A percentile compares a stretch with the other conserved stretches of the same genome.
Evolutionary conservation across 2,329 filamentous ascomycete species (phyloP).

Genomic region (Thielaviopsis punctulata): DNA sequence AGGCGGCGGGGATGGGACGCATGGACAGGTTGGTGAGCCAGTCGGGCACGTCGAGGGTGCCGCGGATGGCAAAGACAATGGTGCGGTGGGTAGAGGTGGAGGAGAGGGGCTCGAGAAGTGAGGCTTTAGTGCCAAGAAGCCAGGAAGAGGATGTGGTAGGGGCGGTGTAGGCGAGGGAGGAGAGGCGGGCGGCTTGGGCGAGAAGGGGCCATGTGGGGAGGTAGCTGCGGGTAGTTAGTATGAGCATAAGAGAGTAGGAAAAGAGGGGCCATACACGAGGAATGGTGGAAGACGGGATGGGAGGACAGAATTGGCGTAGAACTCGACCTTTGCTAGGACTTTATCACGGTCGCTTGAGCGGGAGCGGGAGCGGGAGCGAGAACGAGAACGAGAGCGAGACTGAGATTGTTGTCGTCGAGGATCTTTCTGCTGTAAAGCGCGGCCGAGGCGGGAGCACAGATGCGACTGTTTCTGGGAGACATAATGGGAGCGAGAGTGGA

Average conservation of each 20-base stretch:
- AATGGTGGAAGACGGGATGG: conserved; percentile 50
- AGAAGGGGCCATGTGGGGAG: conserved; percentile 61
- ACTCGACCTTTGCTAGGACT: conserved; percentile 54
- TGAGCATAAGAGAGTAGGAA: background rate
- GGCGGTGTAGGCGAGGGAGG: conserved; percentile 56
- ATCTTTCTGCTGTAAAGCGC: background rate
- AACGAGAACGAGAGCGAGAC: background rate
- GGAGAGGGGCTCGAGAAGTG: conserved; percentile 44
- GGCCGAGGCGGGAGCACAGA: background rate
- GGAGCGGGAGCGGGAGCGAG: too few species aligned
- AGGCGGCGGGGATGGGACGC: conserved; percentile 44
- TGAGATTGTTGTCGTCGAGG: too few species aligned
- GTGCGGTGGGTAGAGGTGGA: conserved; percentile 40
- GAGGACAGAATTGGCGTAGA: conserved; percentile 62
- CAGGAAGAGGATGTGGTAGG: conserved; percentile 63
- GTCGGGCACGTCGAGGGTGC: conserved; percentile 65
- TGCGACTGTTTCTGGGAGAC: background rate
- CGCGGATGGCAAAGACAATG: conserved; percentile 71
- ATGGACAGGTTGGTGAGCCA: conserved; percentile 72
- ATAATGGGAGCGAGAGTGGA: too few species aligned
- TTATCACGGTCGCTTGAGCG: background rate
- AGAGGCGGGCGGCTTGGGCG: conserved; percentile 63
- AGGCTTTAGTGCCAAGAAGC: conserved; percentile 69
- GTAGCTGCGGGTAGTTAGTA: conserved; percentile 30
- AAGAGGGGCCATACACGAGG: conserved; percentile 34